These are phyloP conservation scores for Hansfordia pulvinata DNA, from an alignment of 2,329 filamentous ascomycete genomes.

Conservation along the genomic window DNA sequence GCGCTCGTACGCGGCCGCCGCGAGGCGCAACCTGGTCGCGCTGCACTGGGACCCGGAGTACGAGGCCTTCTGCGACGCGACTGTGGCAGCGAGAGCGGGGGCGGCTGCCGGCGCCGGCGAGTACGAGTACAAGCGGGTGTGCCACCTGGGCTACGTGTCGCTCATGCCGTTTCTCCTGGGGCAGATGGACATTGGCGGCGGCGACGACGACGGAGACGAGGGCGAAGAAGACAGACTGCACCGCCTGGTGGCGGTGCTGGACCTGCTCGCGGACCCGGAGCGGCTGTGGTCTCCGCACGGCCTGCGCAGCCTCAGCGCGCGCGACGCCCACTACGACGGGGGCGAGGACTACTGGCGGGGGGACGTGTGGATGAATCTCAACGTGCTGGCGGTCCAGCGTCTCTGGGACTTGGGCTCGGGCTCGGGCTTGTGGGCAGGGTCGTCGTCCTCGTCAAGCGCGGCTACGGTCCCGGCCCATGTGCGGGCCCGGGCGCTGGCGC, in stretches of 20 bases:
- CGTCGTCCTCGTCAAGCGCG: constrained; percentile 41
- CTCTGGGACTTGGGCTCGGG: too few species aligned
- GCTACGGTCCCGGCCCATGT: constrained; percentile 55
- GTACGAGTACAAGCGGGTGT: constrained; percentile 79
- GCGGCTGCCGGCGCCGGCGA: too few species aligned
- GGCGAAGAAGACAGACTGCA: too few species aligned
- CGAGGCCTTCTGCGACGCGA: constrained; percentile 85
- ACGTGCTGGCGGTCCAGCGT: constrained; percentile 72
- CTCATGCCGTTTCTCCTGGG: constrained; percentile 87
- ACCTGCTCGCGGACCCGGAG: constrained; percentile 66
- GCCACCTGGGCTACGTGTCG: constrained; percentile 93
- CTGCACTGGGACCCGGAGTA: constrained; percentile 80
- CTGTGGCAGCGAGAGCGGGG: too few species aligned
- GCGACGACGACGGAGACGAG: constrained; percentile 57
- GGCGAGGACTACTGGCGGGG: constrained; percentile 96
- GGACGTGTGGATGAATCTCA: constrained; percentile 92
- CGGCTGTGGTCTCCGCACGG: constrained; percentile 85
- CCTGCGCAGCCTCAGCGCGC: constrained; percentile 78
- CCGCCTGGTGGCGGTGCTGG: constrained; percentile 60
- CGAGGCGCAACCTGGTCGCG: constrained; percentile 76
- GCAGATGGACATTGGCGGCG: too few species aligned
- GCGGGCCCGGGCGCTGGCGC: constrained; percentile 49
- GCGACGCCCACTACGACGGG: constrained; percentile 72
- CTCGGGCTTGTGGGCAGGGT: too few species aligned
- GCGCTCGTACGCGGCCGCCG: constrained; percentile 57